Conservation (phyloP, 495 filamentous ascomycete genomes). For the Mycothermus thermophilus region DNA sequence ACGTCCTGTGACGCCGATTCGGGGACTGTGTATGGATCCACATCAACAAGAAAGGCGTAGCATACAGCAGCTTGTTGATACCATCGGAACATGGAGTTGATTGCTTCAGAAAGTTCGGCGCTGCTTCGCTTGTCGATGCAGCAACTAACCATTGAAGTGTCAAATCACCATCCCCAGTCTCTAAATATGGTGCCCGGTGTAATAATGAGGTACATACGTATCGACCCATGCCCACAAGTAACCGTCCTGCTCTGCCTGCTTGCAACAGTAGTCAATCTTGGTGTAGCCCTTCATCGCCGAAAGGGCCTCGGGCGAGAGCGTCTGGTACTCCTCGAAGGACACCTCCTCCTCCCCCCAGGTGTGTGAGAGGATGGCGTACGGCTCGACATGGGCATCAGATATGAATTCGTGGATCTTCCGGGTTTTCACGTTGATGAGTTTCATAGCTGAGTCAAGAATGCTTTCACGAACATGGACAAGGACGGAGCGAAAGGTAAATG, state of each 20-base stretch:
- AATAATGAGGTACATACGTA: conserved; percentile 3
- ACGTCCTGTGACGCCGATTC: no score
- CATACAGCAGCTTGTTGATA: no score
- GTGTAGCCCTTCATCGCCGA: conserved; percentile 3
- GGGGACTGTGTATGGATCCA: no score
- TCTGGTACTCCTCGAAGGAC: conserved; percentile 2
- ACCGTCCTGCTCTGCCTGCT: conserved; percentile 1
- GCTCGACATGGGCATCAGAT: background rate
- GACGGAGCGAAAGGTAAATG: background rate
- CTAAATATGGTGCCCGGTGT: conserved; percentile 12
- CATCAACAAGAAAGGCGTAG: no score
- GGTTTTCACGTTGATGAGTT: conserved; percentile 1
- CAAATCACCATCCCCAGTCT: background rate
- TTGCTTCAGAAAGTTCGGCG: no score
- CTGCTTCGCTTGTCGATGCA: no score
- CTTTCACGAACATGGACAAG: no score
- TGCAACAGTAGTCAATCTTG: conserved; percentile 7
- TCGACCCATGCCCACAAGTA: conserved; percentile 7
- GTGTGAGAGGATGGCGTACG: conserved; percentile 10
- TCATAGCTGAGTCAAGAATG: background rate
- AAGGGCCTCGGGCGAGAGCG: background rate
- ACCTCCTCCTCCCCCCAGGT: conserved; percentile 11
- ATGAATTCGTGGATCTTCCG: background rate
- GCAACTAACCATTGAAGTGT: background rate
- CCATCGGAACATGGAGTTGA: no score